A percentile compares a stretch with the other conserved stretches of the same genome.
phyloP scores from a whole-genome alignment of 163 green algal species.

The Prototheca wickerhamii region DNA sequence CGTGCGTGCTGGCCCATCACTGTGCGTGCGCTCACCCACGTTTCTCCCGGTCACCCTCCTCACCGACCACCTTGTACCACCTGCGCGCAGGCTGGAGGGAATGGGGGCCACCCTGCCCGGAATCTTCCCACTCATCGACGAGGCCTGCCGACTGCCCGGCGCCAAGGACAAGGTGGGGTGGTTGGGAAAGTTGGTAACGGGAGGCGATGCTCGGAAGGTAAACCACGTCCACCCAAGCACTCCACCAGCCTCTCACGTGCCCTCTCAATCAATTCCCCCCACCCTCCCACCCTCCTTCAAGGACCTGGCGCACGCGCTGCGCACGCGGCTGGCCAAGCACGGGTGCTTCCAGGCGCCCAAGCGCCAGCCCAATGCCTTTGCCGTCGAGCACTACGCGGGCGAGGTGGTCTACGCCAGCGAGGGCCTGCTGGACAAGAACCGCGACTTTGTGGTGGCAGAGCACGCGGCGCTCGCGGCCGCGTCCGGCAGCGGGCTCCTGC shows the following conservation, averaged over 20 bases:
- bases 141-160: constrained; percentile 72
- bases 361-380: constrained; percentile 71
- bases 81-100: too few species aligned
- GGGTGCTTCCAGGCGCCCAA: constrained; percentile 85
- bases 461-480: constrained; percentile 78
- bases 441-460: constrained; percentile 94
- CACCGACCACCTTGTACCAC: too few species aligned
- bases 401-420: constrained; percentile 80
- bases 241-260: too few species aligned
- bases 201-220: too few species aligned
- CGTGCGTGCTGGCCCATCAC: too few species aligned
- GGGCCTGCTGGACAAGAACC: constrained; percentile 95
- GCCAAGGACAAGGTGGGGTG: constrained; percentile 64
- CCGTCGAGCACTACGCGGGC: constrained; percentile 89
- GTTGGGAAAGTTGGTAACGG: too few species aligned
- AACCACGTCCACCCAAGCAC: too few species aligned
- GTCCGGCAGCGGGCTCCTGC: constrained; percentile 53
- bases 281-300: too few species aligned
- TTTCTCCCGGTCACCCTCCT: too few species aligned
- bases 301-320: constrained; percentile 87
- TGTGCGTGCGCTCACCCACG: too few species aligned
- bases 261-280: too few species aligned
- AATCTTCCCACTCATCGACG: constrained; percentile 88
- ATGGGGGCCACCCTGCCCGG: too few species aligned
- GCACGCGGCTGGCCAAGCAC: constrained; percentile 52